Conservation (phyloP, 2,329 filamentous ascomycete species). For the Diaporthe helianthi region DNA sequence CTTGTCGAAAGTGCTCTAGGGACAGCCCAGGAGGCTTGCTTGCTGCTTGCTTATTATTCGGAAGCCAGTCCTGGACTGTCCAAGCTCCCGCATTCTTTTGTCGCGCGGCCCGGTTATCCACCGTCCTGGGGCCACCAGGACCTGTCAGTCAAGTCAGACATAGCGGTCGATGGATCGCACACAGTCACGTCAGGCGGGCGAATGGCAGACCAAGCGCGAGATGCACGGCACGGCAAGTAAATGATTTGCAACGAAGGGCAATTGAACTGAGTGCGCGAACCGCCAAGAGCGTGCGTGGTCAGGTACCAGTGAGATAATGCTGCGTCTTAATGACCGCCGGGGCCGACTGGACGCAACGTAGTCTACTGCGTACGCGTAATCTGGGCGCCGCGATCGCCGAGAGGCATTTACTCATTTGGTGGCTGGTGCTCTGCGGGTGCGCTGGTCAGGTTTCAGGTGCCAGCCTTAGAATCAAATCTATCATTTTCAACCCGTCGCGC, state of each 20-base stretch:
- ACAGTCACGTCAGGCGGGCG: constrained; percentile 24
- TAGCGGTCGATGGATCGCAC: constrained; percentile 20
- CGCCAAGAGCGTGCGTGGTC: constrained; percentile 24
- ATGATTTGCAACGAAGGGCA: constrained; percentile 2
- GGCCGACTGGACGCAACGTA: constrained; percentile 1
- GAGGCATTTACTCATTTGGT: constrained; percentile 20
- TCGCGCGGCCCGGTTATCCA: constrained; percentile 24
- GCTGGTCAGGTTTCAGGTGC: constrained; percentile 32
- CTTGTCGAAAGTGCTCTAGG: not conserved
- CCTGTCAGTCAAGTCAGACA: constrained; percentile 19
- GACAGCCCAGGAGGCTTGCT: constrained; percentile 5
- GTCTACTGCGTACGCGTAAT: too few species aligned
- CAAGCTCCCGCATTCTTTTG: constrained; percentile 22
- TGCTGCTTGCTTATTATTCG: not conserved
- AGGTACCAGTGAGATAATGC: constrained; percentile 32
- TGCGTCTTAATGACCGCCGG: not conserved
- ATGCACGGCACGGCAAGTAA: constrained; percentile 21
- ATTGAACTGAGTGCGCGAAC: constrained; percentile 17
- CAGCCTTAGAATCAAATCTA: not conserved
- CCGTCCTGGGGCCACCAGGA: not conserved
- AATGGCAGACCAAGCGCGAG: constrained; percentile 11
- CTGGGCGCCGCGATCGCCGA: constrained; percentile 14
- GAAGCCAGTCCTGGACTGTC: not conserved
- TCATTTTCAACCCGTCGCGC: constrained; percentile 21
- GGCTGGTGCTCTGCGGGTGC: constrained; percentile 27